Percentiles rank a stretch among this genome's conserved stretches.
phyloP scores from a whole-genome alignment of 306 rosid species.

The Neltuma alba region DNA sequence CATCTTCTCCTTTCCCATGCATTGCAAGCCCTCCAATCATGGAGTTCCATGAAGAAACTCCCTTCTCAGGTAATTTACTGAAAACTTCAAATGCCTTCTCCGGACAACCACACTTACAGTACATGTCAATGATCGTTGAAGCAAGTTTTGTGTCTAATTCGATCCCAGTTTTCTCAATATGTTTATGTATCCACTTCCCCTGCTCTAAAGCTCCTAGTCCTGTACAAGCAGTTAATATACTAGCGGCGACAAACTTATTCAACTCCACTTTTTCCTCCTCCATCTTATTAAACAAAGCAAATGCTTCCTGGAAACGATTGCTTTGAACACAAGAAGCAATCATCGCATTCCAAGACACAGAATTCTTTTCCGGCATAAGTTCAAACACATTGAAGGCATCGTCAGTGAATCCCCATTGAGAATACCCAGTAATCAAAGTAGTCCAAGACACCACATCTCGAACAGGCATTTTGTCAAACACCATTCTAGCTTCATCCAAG shows the following conservation, averaged over 20 bases:
- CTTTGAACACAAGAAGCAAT: slow-evolving; percentile 60
- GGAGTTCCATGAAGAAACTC: slow-evolving; percentile 66
- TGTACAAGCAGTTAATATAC: slow-evolving; percentile 64
- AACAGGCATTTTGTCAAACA: slow-evolving; percentile 50
- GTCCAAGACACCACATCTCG: slow-evolving; percentile 65
- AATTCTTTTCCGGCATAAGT: slow-evolving; percentile 50
- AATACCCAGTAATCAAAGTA: slow-evolving; percentile 56
- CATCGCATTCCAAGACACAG: slow-evolving; percentile 73
- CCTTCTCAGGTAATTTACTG: slow-evolving; percentile 40
- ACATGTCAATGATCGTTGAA: slow-evolving; percentile 66
- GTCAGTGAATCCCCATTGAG: slow-evolving; percentile 51
- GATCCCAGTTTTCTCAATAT: slow-evolving; percentile 48
- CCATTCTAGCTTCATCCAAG: slow-evolving; percentile 51
- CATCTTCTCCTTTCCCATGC: slow-evolving; percentile 67
- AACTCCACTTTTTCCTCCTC: slow-evolving; percentile 37
- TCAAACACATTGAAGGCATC: slow-evolving; percentile 54
- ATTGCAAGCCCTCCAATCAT: slow-evolving; percentile 80
- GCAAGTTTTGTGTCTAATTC: slow-evolving; percentile 64
- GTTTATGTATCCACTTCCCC: slow-evolving; percentile 68
- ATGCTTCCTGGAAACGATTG: slow-evolving; percentile 58
- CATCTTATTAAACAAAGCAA: slow-evolving; percentile 59
- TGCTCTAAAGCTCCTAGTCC: slow-evolving; percentile 67
- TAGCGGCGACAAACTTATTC: slow-evolving; percentile 65
- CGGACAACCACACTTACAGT: slow-evolving; percentile 70
- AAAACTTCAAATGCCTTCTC: slow-evolving; percentile 60